A percentile compares a stretch with the other conserved stretches of the same genome.
These are phyloP conservation scores for Phaeolepiota aurea DNA, from an alignment of 768 basidiomycete species.

Conservation along the genomic window DNA sequence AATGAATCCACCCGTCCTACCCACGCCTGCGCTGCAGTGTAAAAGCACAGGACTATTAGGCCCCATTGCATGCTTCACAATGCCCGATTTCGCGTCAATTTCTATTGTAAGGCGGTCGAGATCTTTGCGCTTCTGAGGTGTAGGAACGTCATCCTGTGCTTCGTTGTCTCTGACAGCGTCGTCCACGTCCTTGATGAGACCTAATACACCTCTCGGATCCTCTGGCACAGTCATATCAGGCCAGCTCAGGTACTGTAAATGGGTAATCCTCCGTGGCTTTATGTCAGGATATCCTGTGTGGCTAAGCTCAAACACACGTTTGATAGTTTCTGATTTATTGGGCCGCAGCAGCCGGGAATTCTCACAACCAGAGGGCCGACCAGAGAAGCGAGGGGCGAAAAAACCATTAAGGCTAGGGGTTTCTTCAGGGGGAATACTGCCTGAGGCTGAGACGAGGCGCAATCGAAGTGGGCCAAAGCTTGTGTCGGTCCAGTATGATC, in stretches of 20 bases:
- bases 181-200: constrained; percentile 67
- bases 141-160: constrained; percentile 8
- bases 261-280: constrained; percentile 61
- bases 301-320: constrained; percentile 60
- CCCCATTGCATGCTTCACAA: constrained; percentile 43
- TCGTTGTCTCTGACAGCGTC: constrained; percentile 28
- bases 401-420: constrained; percentile 20
- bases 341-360: neutral
- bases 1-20: constrained; percentile 91
- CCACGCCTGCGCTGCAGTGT: constrained; percentile 93
- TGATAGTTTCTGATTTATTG: constrained; percentile 28
- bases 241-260: constrained; percentile 93
- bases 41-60: constrained; percentile 56
- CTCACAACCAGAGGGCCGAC: constrained; percentile 3
- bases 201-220: constrained; percentile 66
- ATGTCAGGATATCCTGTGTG: constrained; percentile 52
- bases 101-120: constrained; percentile 16
- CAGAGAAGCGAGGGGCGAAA: constrained; percentile 17
- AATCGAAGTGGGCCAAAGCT: constrained; percentile 68
- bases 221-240: constrained; percentile 95
- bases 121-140: constrained; percentile 1
- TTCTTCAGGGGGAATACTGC: constrained; percentile 17
- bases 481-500: constrained; percentile 75
- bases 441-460: constrained; percentile 29
- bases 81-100: constrained; percentile 46